Base-by-base conservation (phyloP, 148 eudicot genomes). In the Polygonum aviculare region DNA sequence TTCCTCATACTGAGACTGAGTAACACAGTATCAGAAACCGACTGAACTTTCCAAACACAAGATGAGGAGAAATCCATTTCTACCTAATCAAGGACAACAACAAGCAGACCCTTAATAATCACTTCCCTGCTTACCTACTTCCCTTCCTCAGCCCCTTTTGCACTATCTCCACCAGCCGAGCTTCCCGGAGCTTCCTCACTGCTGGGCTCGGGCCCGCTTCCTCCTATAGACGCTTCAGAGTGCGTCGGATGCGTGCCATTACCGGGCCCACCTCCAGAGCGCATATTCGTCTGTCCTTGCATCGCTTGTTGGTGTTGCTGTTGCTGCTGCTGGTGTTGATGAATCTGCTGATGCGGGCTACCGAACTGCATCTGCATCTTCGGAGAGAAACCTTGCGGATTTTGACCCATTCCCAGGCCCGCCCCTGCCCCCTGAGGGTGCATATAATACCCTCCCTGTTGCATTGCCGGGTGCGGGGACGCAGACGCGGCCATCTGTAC, bases 401-500 rank as follows among this genome's bases (percentile, higher is more conserved):
- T 93, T 83, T 90, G 94, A 81, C 87, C 87, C 88, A 85, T 86
- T 74, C 86, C 90, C 40, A 10, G 47, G 7, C 47, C 87, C 88
- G 5, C 91, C 9, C 47, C 87, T 87, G 5, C 91, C 9, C 47
- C 92, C 77, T 89, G 97, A 72, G 91, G 90, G 73, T 84, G 99
- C 94, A 91, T 87, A 79, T 85, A 95, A 77, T 84, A 89, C 44
- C 88, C 96, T 62, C 99, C 99, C 79, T 83, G 89, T 83, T 88
- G 97, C 94, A 91, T 89, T 57, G 87, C 84, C 49, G 97, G 99
- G 79, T 90, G 94, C 2, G 90, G 88, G 77, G 88, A 48, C 26
- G 16, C 54, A 11, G 50, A 35, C 0, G 52, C 36, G 10, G 75
- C 36, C 90, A 93, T 84, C 96, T 93, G 71, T 21, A 45, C 16